Evolutionary conservation across 768 basidiomycete genomes (phyloP).

Genomic region (Cyclocybe cylindracea): DNA sequence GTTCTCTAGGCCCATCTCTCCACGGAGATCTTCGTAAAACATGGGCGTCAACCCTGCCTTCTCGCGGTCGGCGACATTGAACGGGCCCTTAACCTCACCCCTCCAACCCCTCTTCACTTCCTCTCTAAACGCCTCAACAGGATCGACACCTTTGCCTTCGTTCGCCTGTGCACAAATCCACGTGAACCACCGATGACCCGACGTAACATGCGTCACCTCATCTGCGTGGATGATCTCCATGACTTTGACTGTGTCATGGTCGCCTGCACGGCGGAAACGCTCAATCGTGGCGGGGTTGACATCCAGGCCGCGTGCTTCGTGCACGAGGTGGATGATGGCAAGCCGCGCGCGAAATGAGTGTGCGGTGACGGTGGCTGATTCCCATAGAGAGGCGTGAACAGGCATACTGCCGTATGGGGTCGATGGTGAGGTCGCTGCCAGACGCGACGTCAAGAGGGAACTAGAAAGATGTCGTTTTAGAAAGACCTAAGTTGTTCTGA

Average conservation of each 20-base stretch:
- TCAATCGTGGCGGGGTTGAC: constrained; percentile 82
- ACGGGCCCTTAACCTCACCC: constrained; percentile 80
- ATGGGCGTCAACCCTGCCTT: constrained; percentile 71
- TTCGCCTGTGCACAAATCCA: constrained; percentile 58
- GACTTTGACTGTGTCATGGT: constrained; percentile 62
- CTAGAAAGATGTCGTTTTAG: constrained; percentile 20
- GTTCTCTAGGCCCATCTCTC: constrained; percentile 48
- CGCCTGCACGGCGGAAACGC: constrained; percentile 66
- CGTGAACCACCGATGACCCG: constrained; percentile 83
- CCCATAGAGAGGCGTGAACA: constrained; percentile 81
- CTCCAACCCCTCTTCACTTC: constrained; percentile 72
- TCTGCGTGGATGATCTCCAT: constrained; percentile 80
- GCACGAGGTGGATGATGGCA: constrained; percentile 84
- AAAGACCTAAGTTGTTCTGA: background rate
- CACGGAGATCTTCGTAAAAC: constrained; percentile 73
- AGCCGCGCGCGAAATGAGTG: constrained; percentile 69
- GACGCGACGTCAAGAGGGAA: constrained; percentile 60
- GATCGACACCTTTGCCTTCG: constrained; percentile 46
- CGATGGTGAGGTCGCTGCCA: constrained; percentile 59
- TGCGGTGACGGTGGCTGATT: constrained; percentile 69
- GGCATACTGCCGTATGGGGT: constrained; percentile 75
- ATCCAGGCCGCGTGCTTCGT: constrained; percentile 83
- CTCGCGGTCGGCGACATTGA: constrained; percentile 72
- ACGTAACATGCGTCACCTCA: constrained; percentile 81
- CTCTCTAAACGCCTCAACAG: constrained; percentile 64